Conservation (phyloP, 2,329 filamentous ascomycete species). For the Daldinia sp. region DNA sequence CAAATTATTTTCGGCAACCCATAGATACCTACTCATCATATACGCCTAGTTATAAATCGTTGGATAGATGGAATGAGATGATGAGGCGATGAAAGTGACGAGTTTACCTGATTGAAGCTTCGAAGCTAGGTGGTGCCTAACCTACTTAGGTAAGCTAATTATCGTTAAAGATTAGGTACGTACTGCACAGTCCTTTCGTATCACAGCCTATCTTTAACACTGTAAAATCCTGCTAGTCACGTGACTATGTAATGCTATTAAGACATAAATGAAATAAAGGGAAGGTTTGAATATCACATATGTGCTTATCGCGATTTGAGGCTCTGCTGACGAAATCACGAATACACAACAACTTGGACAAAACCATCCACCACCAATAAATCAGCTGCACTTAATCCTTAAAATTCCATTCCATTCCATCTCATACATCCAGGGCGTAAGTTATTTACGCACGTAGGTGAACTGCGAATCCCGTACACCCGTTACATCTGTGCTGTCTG, state of each 20-base stretch:
- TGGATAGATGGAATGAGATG: neutral
- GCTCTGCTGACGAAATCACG: neutral
- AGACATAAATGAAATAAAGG: neutral
- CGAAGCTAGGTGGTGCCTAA: too few species aligned
- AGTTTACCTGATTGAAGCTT: too few species aligned
- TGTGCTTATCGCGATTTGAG: too few species aligned
- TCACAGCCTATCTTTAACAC: too few species aligned
- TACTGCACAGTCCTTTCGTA: too few species aligned
- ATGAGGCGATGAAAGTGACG: too few species aligned
- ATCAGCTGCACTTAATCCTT: too few species aligned
- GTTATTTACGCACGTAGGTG: conserved; percentile 22
- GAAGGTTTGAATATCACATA: neutral
- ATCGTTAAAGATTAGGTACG: too few species aligned
- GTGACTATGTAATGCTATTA: neutral
- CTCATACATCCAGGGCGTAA: neutral
- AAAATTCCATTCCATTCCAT: neutral
- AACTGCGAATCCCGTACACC: neutral
- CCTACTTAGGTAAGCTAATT: too few species aligned
- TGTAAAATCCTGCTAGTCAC: neutral
- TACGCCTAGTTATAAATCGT: neutral
- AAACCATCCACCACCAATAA: too few species aligned
- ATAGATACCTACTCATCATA: too few species aligned
- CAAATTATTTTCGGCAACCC: neutral
- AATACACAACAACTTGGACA: neutral
- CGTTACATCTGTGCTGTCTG: conserved; percentile 18